These are phyloP conservation scores for Porcisia hertigi DNA, from an alignment of 208 protist species.

Conservation along the genomic window DNA sequence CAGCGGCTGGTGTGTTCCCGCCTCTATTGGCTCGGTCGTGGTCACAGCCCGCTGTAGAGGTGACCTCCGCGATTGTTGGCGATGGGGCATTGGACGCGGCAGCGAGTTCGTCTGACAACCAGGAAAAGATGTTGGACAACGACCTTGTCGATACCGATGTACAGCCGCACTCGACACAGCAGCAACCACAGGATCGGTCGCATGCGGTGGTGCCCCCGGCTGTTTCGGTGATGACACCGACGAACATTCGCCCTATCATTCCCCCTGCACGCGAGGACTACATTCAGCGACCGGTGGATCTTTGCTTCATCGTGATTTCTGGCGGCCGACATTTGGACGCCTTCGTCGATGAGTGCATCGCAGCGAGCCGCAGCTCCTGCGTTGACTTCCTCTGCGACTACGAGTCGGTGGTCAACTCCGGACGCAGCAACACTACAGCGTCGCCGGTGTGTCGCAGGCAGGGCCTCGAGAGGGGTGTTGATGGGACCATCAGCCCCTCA, in stretches of 20 bases:
- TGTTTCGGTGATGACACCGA: not conserved
- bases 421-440: constrained; percentile 2
- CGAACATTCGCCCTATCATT: constrained; percentile 11
- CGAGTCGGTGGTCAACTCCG: constrained; percentile 31
- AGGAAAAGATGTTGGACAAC: not conserved
- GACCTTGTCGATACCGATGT: not conserved
- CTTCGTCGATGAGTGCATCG: constrained; percentile 79
- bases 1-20: not conserved
- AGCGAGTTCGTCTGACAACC: not conserved
- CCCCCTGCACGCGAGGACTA: constrained; percentile 15
- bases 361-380: constrained; percentile 55
- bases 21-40: not conserved
- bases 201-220: not conserved
- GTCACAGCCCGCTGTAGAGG: not conserved
- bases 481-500: constrained; percentile 11
- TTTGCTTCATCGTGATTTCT: constrained; percentile 66
- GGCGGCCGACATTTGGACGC: constrained; percentile 67
- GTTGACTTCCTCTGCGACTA: constrained; percentile 82
- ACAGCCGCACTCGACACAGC: not conserved
- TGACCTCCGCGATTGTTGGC: not conserved
- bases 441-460: not conserved
- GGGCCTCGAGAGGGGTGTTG: not conserved
- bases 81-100: not conserved
- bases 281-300: constrained; percentile 35
- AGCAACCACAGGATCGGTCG: not conserved